Evolutionary conservation across 345 rosid genomes (phyloP).

Genomic region (Citrus medica): DNA sequence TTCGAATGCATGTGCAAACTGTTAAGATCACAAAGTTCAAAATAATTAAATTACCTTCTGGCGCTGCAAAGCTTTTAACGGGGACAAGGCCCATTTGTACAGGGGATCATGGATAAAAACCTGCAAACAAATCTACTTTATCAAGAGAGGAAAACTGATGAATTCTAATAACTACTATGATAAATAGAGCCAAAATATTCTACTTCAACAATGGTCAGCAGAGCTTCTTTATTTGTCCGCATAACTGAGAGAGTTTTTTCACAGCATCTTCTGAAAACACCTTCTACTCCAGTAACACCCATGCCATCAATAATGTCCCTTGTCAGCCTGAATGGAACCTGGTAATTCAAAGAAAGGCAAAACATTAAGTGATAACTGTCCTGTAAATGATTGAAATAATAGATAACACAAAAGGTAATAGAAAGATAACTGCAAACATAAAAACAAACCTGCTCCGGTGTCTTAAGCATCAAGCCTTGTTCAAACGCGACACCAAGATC

Average conservation of each 20-base stretch:
- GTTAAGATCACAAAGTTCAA: not conserved
- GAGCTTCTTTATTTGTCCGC: constrained; percentile 97
- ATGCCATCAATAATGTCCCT: constrained; percentile 93
- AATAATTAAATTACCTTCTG: constrained; percentile 64
- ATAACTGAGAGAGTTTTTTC: constrained; percentile 93
- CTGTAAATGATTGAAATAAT: not conserved
- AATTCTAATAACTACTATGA: not conserved
- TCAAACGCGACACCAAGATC: constrained; percentile 99
- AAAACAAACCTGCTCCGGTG: constrained; percentile 82
- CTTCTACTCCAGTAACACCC: constrained; percentile 99
- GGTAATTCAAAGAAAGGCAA: constrained; percentile 11
- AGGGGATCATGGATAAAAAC: constrained; percentile 98
- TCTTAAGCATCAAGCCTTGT: constrained; percentile 97
- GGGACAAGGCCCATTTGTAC: constrained; percentile 97
- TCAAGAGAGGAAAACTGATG: not conserved
- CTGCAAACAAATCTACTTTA: constrained; percentile 42
- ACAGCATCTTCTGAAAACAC: constrained; percentile 92
- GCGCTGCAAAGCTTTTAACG: constrained; percentile 96
- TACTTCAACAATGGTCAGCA: constrained; percentile 94
- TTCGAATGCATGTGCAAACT: not conserved
- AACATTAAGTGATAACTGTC: constrained; percentile 7
- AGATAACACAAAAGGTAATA: not conserved
- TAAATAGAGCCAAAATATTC: constrained; percentile 11
- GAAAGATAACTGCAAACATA: constrained; percentile 9
- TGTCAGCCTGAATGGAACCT: constrained; percentile 97